Evolutionary conservation across 345 rosid species (phyloP).

Genomic region (Lagerstroemia speciosa): DNA sequence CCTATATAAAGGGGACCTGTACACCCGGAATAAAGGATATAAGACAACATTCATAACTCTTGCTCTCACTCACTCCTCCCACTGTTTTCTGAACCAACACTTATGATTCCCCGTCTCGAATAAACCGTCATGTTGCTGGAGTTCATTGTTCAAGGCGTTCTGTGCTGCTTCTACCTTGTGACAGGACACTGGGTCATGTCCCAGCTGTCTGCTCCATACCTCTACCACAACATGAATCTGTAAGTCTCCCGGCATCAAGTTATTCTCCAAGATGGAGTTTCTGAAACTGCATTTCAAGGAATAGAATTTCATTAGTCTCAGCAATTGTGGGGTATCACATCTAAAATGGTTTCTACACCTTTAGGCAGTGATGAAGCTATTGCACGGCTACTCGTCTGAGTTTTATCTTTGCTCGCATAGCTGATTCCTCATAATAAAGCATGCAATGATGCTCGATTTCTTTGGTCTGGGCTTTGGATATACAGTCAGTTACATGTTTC

Average conservation of each 20-base stretch:
- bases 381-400: background rate
- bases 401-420: background rate
- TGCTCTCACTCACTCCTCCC: too few relatives aligned
- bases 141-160: conserved; percentile 41
- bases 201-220: conserved; percentile 43
- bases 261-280: background rate
- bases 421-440: background rate
- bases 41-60: too few relatives aligned
- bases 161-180: conserved; percentile 38
- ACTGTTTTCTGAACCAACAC: too few relatives aligned
- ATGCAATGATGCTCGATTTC: background rate
- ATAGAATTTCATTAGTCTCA: background rate
- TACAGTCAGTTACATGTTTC: background rate
- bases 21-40: too few relatives aligned
- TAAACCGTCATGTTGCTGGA: conserved; percentile 55
- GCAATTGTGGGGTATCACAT: background rate
- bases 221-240: conserved; percentile 55
- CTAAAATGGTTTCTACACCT: background rate
- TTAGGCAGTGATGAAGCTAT: background rate
- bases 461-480: background rate
- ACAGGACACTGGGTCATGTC: conserved; percentile 71
- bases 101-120: conserved; percentile 58
- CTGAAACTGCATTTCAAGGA: background rate
- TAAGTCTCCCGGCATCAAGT: conserved; percentile 23
- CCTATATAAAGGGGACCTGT: too few relatives aligned